A percentile compares a stretch with the other conserved stretches of the same genome.
These are phyloP conservation scores for Crithidia expoeki DNA, from an alignment of 208 protist genomes.

Conservation along the genomic window DNA sequence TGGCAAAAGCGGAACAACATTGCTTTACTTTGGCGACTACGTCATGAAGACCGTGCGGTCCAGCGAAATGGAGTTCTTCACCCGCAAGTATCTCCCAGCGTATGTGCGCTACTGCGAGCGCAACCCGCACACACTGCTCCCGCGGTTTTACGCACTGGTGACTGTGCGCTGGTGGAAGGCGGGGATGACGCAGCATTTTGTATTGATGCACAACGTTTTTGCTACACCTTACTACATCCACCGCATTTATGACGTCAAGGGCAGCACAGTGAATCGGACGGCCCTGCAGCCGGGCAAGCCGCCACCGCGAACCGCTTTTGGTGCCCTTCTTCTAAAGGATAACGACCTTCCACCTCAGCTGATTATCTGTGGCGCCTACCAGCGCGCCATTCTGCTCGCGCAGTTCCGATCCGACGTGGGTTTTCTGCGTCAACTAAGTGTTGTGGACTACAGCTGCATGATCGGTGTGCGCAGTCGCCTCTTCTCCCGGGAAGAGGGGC, in stretches of 20 bases:
- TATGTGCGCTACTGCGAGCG: slow-evolving; percentile 85
- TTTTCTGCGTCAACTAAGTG: slow-evolving; percentile 78
- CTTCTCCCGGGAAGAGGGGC: slow-evolving; percentile 64
- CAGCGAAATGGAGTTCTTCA: slow-evolving; percentile 79
- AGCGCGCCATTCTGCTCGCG: slow-evolving; percentile 78
- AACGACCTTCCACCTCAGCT: slow-evolving; percentile 86
- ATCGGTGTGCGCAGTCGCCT: slow-evolving; percentile 90
- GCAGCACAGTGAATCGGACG: slow-evolving; percentile 81
- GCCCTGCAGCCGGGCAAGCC: slow-evolving; percentile 54
- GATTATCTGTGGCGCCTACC: slow-evolving; percentile 80
- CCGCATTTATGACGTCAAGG: slow-evolving; percentile 92
- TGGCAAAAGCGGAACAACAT: slow-evolving; percentile 84
- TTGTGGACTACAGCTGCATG: slow-evolving; percentile 94
- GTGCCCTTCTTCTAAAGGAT: slow-evolving; percentile 87
- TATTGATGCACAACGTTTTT: slow-evolving; percentile 95
- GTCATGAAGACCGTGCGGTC: slow-evolving; percentile 90
- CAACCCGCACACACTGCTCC: slow-evolving; percentile 86
- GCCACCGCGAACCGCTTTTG: slow-evolving; percentile 75
- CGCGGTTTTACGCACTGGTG: slow-evolving; percentile 83
- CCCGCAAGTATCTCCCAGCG: slow-evolving; percentile 56
- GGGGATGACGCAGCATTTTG: slow-evolving; percentile 64
- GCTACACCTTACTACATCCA: slow-evolving; percentile 88
- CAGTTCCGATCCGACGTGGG: slow-evolving; percentile 85
- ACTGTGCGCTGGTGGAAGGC: slow-evolving; percentile 69
- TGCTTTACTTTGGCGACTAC: slow-evolving; percentile 91